Evolutionary conservation across 2,329 filamentous ascomycete genomes (phyloP).

Genomic region (Cadophora sp.): DNA sequence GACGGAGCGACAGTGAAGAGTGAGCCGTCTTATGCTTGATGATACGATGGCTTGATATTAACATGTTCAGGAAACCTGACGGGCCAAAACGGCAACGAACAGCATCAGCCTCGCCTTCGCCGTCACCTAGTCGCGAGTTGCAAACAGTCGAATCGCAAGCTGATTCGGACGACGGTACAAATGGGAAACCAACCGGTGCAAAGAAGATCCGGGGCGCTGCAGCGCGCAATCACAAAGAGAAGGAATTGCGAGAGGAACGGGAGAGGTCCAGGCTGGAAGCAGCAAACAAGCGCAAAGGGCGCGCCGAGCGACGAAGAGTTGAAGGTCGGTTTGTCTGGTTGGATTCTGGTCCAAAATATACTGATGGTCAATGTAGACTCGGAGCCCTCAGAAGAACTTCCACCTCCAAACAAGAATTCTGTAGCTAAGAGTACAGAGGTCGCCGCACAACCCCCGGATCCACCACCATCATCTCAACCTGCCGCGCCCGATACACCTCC

Average conservation of each 20-base stretch:
- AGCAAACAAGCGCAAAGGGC: conserved; percentile 79
- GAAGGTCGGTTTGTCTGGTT: conserved; percentile 67
- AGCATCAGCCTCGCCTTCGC: conserved; percentile 64
- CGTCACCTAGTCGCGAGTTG: conserved; percentile 62
- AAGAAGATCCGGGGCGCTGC: conserved; percentile 67
- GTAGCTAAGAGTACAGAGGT: conserved; percentile 42
- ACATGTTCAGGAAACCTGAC: conserved; percentile 65
- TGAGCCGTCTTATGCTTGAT: conserved; percentile 56
- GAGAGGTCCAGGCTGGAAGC: conserved; percentile 78
- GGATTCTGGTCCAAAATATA: conserved; percentile 6
- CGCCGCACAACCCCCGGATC: conserved; percentile 45
- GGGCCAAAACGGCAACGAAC: conserved; percentile 84
- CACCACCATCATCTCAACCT: conserved; percentile 50
- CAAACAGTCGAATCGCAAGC: conserved; percentile 56
- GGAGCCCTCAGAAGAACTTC: conserved; percentile 73
- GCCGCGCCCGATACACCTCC: conserved; percentile 57
- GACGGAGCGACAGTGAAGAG: conserved; percentile 93
- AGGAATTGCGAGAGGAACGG: conserved; percentile 73
- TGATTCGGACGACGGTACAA: conserved; percentile 75
- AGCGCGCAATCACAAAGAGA: conserved; percentile 65
- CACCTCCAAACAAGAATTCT: conserved; percentile 52
- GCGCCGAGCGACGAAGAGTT: conserved; percentile 78
- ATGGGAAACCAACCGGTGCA: conserved; percentile 54
- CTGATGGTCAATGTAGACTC: conserved; percentile 61
- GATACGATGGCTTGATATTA: conserved; percentile 37